Conservation (phyloP, 768 basidiomycete species). For the Suillus luteus region DNA sequence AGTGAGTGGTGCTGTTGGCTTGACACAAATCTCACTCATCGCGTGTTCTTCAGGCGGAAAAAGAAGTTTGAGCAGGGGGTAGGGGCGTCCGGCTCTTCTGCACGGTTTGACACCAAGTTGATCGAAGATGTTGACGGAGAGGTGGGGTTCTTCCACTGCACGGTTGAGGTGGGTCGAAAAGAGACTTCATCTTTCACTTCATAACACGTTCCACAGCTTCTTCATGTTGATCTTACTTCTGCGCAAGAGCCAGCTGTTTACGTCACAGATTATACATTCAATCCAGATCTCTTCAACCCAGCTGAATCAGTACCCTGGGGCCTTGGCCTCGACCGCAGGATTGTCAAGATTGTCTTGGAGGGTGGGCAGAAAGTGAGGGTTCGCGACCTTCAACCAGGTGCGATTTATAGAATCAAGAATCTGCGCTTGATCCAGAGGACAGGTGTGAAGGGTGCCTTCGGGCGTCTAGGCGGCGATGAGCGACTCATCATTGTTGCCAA, state of each 20-base stretch:
- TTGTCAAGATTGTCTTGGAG: constrained; percentile 54
- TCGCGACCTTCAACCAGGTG: constrained; percentile 40
- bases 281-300: constrained; percentile 42
- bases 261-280: constrained; percentile 67
- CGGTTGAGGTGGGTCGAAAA: constrained; percentile 51
- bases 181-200: not conserved
- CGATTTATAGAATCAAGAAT: constrained; percentile 50
- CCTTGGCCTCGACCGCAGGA: constrained; percentile 46
- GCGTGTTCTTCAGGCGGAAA: constrained; percentile 46
- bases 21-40: constrained; percentile 12
- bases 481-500: constrained; percentile 22
- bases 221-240: constrained; percentile 41
- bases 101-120: constrained; percentile 45
- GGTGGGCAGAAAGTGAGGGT: constrained; percentile 47
- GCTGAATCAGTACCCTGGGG: constrained; percentile 39
- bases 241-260: constrained; percentile 44
- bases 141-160: constrained; percentile 51
- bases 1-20: constrained; percentile 39
- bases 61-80: constrained; percentile 35
- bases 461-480: constrained; percentile 32
- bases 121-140: constrained; percentile 48
- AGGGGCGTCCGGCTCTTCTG: constrained; percentile 26
- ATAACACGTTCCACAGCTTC: constrained; percentile 39
- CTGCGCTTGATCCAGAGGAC: constrained; percentile 46
- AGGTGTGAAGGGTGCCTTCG: constrained; percentile 17